Conservation (phyloP, 805 yeast species). For the Novakomyces olei region DNA sequence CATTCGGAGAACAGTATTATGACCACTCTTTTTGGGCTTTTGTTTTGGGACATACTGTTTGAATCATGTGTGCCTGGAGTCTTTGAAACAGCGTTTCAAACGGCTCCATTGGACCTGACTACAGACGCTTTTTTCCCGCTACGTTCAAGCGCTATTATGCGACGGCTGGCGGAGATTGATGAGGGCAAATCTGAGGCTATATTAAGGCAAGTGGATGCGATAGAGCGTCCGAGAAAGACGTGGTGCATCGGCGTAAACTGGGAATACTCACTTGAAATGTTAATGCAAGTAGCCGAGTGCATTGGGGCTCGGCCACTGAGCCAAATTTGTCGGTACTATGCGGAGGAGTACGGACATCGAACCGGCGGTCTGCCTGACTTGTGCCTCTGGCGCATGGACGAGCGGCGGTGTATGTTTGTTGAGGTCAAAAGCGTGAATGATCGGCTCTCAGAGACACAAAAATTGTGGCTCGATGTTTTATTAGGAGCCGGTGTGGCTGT, state of each 20-base stretch:
- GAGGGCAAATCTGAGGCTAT: slow-evolving; percentile 2
- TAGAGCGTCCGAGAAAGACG: slow-evolving; percentile 10
- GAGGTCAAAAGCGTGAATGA: slow-evolving; percentile 20
- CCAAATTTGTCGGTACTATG: slow-evolving; percentile 10
- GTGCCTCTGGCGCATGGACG: slow-evolving; percentile 14
- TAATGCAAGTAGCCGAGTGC: slow-evolving; percentile 10
- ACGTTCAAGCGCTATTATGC: slow-evolving; percentile 11
- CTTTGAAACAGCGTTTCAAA: slow-evolving; percentile 17
- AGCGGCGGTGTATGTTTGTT: slow-evolving; percentile 11
- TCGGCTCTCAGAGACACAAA: slow-evolving; percentile 17
- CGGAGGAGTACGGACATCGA: slow-evolving; percentile 12
- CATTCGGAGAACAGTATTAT: slow-evolving; percentile 18
- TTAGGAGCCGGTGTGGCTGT: slow-evolving; percentile 13
- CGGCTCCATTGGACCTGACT: slow-evolving; percentile 15
- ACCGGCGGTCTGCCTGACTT: slow-evolving; percentile 18
- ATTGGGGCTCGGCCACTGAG: slow-evolving; percentile 10
- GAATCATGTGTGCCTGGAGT: slow-evolving; percentile 9
- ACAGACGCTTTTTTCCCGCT: slow-evolving; percentile 10
- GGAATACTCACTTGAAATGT: slow-evolving; percentile 10
- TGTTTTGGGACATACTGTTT: slow-evolving; percentile 13
- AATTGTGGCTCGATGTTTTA: slow-evolving; percentile 17
- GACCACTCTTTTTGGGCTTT: slow-evolving; percentile 15
- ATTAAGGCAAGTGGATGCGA: slow-evolving; percentile 5
- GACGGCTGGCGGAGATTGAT: slow-evolving; percentile 11
- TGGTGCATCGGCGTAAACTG: slow-evolving; percentile 15